Evolutionary conservation across 805 yeast genomes (phyloP), one percentile per base, ranked within the genome.

Genomic region (Ascoidea rubescens): DNA sequence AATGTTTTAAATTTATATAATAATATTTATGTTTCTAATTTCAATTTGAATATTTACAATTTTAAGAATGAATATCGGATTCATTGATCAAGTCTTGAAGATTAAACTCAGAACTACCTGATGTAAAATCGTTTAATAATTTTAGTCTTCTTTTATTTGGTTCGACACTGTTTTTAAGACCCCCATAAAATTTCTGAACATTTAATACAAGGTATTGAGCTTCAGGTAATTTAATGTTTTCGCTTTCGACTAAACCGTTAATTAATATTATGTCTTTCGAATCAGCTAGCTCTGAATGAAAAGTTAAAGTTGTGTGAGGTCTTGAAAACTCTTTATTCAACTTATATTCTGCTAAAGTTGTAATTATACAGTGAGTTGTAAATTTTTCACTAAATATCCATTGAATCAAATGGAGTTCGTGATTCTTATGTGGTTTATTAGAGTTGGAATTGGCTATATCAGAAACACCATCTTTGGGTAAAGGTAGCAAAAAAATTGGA

Each of bases 341-440:
- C 65, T 91, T 89, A 67, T 80, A 93, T 67, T 93, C 98, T 1
- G 93, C 90, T 57, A 93, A 74, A 0, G 96, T 81, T 1, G 99
- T 93, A 59, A 93, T 72, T 76, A 93, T 75, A 63, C 95, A 87
- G 68, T 93, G 96, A 1, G 87, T 73, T 2, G 97, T 90, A 46
- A 79, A 60, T 14, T 86, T 82, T 0, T 91, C 96, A 12, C 84
- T 90, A 64, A 88, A 87, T 17, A 80, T 74, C 99, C 99, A 93
- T 68, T 93, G 98, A 28, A 90, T 79, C 64, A 84, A 88, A 63
- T 93, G 97, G 68, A 93, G 74, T 67, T 93, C 99, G 61, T 72
- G 68, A 54, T 80, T 82, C 31, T 68, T 69, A 4, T 62, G 66
- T 1, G 57, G 59, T 6, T 66, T 58, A 4, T 72, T 75, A 5